These are phyloP conservation scores for Trichoderma polysporum DNA, from an alignment of 2,329 filamentous ascomycete species.

Conservation along the genomic window DNA sequence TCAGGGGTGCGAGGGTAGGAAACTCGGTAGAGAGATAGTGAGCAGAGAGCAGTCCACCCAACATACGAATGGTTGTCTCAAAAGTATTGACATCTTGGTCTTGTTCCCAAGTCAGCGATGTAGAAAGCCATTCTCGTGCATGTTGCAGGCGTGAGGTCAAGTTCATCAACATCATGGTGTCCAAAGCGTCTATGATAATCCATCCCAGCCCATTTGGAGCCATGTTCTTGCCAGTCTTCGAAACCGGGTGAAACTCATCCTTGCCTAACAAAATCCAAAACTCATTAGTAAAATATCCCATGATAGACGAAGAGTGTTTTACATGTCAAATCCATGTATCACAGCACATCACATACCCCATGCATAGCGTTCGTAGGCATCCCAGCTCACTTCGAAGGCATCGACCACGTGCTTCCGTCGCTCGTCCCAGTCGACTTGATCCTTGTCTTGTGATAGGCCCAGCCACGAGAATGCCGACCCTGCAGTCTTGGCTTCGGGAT, in stretches of 20 bases:
- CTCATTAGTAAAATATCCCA: not conserved
- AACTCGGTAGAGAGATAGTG: constrained; percentile 89
- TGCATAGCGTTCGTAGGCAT: constrained; percentile 85
- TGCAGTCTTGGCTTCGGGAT: constrained; percentile 37
- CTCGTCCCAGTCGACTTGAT: constrained; percentile 68
- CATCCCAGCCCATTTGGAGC: constrained; percentile 85
- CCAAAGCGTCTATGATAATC: constrained; percentile 95
- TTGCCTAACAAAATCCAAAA: constrained; percentile 50
- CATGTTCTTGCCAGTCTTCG: constrained; percentile 81
- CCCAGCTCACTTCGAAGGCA: constrained; percentile 89
- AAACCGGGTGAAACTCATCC: constrained; percentile 83
- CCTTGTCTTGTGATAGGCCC: constrained; percentile 47
- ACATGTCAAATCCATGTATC: not conserved
- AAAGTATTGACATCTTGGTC: constrained; percentile 96
- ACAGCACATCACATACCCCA: constrained; percentile 68
- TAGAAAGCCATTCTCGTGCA: constrained; percentile 85
- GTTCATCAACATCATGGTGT: constrained; percentile 99
- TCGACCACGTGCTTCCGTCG: constrained; percentile 81
- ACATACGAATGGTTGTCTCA: constrained; percentile 96
- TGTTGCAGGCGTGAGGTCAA: constrained; percentile 80
- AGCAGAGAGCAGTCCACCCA: constrained; percentile 87
- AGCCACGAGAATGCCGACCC: constrained; percentile 59
- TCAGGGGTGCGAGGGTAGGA: constrained; percentile 73
- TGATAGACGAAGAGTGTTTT: not conserved
- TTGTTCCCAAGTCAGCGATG: constrained; percentile 80